A percentile compares a stretch with the other conserved stretches of the same genome.
phyloP scores from a whole-genome alignment of 202 grass and related monocot genomes.

The Zoysia matrella region DNA sequence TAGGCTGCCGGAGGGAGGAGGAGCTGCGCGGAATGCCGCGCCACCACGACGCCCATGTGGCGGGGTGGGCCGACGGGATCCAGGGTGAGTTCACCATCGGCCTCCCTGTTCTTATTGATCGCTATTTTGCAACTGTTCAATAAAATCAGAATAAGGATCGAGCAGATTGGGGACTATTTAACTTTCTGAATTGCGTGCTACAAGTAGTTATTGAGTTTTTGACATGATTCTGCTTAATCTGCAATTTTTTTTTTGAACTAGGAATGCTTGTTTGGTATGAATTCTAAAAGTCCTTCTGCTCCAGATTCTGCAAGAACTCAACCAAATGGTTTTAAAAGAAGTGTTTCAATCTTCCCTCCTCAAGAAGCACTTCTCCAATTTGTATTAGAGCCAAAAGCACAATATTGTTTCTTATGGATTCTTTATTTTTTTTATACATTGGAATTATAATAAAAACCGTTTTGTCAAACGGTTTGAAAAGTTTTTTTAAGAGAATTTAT shows the following conservation, averaged over 20 bases:
- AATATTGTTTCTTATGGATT: too few relatives aligned
- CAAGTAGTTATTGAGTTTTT: not conserved
- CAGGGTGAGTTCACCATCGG: constrained; percentile 56
- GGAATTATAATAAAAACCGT: too few relatives aligned
- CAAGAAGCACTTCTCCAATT: too few relatives aligned
- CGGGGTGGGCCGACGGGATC: constrained; percentile 74
- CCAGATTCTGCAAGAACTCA: too few relatives aligned
- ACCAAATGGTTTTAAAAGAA: too few relatives aligned
- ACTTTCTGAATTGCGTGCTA: not conserved
- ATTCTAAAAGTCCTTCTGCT: too few relatives aligned
- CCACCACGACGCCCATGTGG: constrained; percentile 86
- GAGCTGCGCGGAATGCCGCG: constrained; percentile 77
- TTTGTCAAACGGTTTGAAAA: too few relatives aligned
- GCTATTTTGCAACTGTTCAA: not conserved
- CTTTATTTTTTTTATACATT: too few relatives aligned
- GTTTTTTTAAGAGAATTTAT: too few relatives aligned
- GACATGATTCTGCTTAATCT: not conserved
- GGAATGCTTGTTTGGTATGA: too few relatives aligned
- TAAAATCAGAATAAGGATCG: not conserved
- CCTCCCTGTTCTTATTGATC: not conserved
- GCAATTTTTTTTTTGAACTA: not conserved
- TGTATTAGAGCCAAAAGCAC: too few relatives aligned
- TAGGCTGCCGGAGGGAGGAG: constrained; percentile 41
- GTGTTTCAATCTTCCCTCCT: too few relatives aligned
- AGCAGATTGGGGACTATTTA: not conserved